Conservation (phyloP, 495 filamentous ascomycete genomes). For the Paragyromitra xinjiangensis region DNA sequence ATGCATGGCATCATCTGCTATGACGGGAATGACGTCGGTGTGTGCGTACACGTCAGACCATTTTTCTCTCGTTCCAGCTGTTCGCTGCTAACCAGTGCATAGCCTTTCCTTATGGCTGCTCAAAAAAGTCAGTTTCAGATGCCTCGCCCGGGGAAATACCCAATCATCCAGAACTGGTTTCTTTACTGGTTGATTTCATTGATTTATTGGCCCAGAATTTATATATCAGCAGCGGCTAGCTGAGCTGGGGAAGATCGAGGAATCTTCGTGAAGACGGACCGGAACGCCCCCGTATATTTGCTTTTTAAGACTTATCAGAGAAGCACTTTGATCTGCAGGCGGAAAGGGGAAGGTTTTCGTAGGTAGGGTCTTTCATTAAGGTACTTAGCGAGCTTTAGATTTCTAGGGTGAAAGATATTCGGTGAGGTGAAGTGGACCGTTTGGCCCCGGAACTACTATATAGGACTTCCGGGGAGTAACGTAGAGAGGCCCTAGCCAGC, state of each 20-base stretch:
- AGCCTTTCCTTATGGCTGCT: constrained; percentile 5
- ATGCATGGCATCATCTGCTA: constrained; percentile 20
- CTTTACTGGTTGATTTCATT: constrained; percentile 16
- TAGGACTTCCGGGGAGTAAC: not conserved
- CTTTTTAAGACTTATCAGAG: constrained; percentile 22
- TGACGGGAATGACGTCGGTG: constrained; percentile 20
- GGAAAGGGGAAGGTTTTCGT: not conserved
- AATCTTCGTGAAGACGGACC: not conserved
- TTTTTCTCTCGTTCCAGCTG: not conserved
- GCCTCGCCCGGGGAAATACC: not conserved
- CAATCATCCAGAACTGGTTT: constrained; percentile 1
- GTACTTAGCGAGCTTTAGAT: not conserved
- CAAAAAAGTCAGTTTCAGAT: not conserved
- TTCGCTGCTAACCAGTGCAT: constrained; percentile 1
- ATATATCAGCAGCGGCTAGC: not conserved
- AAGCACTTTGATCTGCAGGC: constrained; percentile 7
- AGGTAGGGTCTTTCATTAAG: too few relatives aligned
- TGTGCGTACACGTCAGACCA: constrained; percentile 31
- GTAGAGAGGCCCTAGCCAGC: not conserved
- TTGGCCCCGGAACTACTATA: constrained; percentile 2
- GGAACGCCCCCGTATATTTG: not conserved
- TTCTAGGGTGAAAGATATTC: not conserved
- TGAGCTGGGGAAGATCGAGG: constrained; percentile 6
- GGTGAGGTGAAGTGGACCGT: not conserved
- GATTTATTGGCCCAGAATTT: constrained; percentile 6